Conservation (phyloP, 805 yeast genomes). For the Saccharomycopsis javanensis region DNA sequence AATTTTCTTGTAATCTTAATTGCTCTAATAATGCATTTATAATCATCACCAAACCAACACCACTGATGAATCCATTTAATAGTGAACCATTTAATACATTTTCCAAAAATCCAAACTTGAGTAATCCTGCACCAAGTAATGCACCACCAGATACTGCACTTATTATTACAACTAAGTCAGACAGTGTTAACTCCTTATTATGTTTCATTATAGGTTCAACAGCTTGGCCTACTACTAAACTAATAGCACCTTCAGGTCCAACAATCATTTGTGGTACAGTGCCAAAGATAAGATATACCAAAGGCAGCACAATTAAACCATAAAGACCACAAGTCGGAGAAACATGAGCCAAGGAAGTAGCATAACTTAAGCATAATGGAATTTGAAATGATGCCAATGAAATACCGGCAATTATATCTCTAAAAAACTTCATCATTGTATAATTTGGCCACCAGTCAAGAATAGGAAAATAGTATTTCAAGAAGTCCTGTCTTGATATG, state of each 20-base stretch:
- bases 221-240: slow-evolving; percentile 73
- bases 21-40: slow-evolving; percentile 64
- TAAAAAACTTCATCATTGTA: slow-evolving; percentile 28
- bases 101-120: slow-evolving; percentile 81
- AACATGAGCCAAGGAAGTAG: slow-evolving; percentile 74
- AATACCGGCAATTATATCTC: slow-evolving; percentile 75
- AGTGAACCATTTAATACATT: slow-evolving; percentile 69
- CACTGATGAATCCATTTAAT: slow-evolving; percentile 74
- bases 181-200: slow-evolving; percentile 30
- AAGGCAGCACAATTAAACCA: slow-evolving; percentile 68
- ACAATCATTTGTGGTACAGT: slow-evolving; percentile 84
- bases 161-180: slow-evolving; percentile 55
- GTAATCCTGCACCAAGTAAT: slow-evolving; percentile 61
- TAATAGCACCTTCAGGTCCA: slow-evolving; percentile 87
- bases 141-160: slow-evolving; percentile 69
- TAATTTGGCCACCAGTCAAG: slow-evolving; percentile 59
- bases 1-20: slow-evolving; percentile 49
- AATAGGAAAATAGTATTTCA: slow-evolving; percentile 61
- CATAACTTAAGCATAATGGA: slow-evolving; percentile 66
- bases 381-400: slow-evolving; percentile 87
- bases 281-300: slow-evolving; percentile 69
- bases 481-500: neutral
- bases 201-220: slow-evolving; percentile 46
- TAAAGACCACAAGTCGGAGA: slow-evolving; percentile 74
- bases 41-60: slow-evolving; percentile 78